Evolutionary conservation across 23 red algal genomes (phyloP).

Genomic region (Gracilaria gracilis): DNA sequence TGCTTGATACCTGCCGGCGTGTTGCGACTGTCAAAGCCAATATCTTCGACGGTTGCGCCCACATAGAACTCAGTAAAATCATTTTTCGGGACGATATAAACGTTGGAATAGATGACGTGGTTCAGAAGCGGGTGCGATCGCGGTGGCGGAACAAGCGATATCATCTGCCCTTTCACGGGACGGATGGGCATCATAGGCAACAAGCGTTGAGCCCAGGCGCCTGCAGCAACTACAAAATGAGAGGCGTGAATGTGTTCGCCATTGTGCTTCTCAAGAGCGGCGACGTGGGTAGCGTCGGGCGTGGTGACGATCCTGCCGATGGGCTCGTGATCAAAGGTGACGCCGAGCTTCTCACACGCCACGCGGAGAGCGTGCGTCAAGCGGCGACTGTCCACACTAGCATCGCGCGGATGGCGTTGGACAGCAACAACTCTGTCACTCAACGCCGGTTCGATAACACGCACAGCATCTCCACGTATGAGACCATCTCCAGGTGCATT

Average conservation of each 20-base stretch:
- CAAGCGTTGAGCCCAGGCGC: slow-evolving; percentile 79
- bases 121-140: slow-evolving; percentile 26
- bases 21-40: slow-evolving; percentile 53
- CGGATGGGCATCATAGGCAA: slow-evolving; percentile 82
- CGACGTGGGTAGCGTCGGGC: neutral
- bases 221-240: slow-evolving; percentile 76
- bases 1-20: slow-evolving; percentile 74
- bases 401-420: slow-evolving; percentile 71
- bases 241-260: slow-evolving; percentile 59
- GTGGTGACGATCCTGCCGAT: slow-evolving; percentile 29
- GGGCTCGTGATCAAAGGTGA: slow-evolving; percentile 52
- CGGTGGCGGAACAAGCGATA: slow-evolving; percentile 66
- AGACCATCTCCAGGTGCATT: slow-evolving; percentile 2
- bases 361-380: slow-evolving; percentile 64
- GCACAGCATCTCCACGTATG: slow-evolving; percentile 50
- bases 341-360: slow-evolving; percentile 83
- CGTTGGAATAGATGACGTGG: slow-evolving; percentile 70
- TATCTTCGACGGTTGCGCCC: slow-evolving; percentile 94
- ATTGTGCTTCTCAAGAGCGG: slow-evolving; percentile 37
- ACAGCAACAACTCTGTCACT: slow-evolving; percentile 62
- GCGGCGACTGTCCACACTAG: slow-evolving; percentile 83
- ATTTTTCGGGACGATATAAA: slow-evolving; percentile 90
- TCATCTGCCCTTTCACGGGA: slow-evolving; percentile 98
- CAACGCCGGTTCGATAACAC: slow-evolving; percentile 75
- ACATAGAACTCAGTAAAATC: slow-evolving; percentile 57